Conservation (phyloP, 23 red algal species). For the Gracilaria vermiculophylla region DNA sequence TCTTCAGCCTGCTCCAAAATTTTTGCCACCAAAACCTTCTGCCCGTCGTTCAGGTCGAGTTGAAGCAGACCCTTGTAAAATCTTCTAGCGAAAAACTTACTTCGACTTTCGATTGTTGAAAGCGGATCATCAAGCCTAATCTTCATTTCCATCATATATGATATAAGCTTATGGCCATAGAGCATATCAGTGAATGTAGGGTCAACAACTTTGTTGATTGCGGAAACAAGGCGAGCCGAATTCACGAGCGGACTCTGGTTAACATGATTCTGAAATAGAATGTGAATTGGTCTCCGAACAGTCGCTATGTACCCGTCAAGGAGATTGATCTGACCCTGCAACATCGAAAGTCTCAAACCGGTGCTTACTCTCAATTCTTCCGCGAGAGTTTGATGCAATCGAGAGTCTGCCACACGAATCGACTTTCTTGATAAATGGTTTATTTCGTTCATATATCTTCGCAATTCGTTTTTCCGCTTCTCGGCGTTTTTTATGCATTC, state of each 20-base stretch:
- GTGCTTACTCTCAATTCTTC: background rate
- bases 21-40: background rate
- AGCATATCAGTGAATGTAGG: slow-evolving; percentile 9
- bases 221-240: background rate
- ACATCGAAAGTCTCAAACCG: background rate
- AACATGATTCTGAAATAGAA: slow-evolving; percentile 1
- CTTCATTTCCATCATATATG: slow-evolving; percentile 7
- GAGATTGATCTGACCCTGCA: background rate
- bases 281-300: slow-evolving; percentile 13
- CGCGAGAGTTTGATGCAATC: background rate
- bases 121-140: background rate
- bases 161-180: background rate
- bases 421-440: background rate
- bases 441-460: background rate
- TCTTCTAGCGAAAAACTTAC: slow-evolving; percentile 18
- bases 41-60: background rate
- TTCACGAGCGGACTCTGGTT: background rate
- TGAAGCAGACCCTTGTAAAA: slow-evolving; percentile 14
- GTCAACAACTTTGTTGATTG: background rate
- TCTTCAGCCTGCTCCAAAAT: background rate
- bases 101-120: background rate
- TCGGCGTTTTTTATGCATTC: background rate
- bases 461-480: background rate
- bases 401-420: background rate
- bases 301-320: background rate